These are phyloP conservation scores for Cladosporium sp. DNA, from an alignment of 2,329 filamentous ascomycete genomes.

Conservation along the genomic window DNA sequence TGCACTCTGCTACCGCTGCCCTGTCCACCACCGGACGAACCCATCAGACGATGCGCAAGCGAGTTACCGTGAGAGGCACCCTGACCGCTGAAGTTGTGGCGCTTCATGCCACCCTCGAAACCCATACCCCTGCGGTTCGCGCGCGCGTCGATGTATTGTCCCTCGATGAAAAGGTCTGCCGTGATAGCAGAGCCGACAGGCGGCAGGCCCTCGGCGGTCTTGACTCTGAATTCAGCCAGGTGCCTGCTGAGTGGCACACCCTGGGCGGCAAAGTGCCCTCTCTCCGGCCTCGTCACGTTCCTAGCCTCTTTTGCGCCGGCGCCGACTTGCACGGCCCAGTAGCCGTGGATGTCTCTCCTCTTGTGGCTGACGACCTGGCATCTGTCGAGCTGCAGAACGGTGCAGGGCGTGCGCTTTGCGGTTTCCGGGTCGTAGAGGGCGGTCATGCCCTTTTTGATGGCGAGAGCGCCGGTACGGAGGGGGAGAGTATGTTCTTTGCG, in stretches of 20 bases:
- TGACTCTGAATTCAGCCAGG: slow-evolving; percentile 85
- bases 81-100: slow-evolving; percentile 86
- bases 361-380: slow-evolving; percentile 89
- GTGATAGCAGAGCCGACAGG: slow-evolving; percentile 72
- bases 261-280: slow-evolving; percentile 85
- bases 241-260: slow-evolving; percentile 81
- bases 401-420: slow-evolving; percentile 78
- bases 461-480: slow-evolving; percentile 76
- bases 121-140: slow-evolving; percentile 83
- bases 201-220: slow-evolving; percentile 68
- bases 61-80: slow-evolving; percentile 93
- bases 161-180: slow-evolving; percentile 88
- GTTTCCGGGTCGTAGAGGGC: slow-evolving; percentile 77
- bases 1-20: slow-evolving; percentile 88
- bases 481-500: slow-evolving; percentile 61
- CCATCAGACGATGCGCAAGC: slow-evolving; percentile 87
- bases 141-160: slow-evolving; percentile 86
- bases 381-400: slow-evolving; percentile 88
- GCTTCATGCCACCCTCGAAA: slow-evolving; percentile 97
- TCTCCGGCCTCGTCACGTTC: slow-evolving; percentile 77
- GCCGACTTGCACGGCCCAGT: slow-evolving; percentile 91
- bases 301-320: slow-evolving; percentile 69
- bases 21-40: slow-evolving; percentile 85
- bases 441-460: slow-evolving; percentile 94
- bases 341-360: slow-evolving; percentile 77